phyloP scores from a whole-genome alignment of 1,284 basidiomycete genomes.

The Trametes pubescens region DNA sequence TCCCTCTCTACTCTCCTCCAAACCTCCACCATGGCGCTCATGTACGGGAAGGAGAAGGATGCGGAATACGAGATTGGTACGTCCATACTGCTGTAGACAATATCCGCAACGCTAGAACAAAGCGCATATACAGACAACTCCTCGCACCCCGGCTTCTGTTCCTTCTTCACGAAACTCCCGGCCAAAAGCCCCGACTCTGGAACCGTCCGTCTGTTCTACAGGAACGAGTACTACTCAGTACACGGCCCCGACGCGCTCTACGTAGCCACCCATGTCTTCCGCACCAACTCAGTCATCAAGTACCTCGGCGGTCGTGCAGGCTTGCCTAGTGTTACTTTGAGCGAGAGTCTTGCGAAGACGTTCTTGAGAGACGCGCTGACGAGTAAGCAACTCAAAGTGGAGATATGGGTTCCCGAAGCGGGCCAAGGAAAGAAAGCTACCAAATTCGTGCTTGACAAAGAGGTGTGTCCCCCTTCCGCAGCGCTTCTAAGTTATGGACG shows the following conservation, averaged over 20 bases:
- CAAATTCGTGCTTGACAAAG: constrained; percentile 82
- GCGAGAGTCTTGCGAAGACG: constrained; percentile 82
- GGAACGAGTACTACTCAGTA: constrained; percentile 87
- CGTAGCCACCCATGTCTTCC: constrained; percentile 87
- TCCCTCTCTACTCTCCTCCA: neutral
- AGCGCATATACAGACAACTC: constrained; percentile 44
- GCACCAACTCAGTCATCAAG: constrained; percentile 87
- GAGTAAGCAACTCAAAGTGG: constrained; percentile 89
- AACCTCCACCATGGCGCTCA: constrained; percentile 54
- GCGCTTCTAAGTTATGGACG: neutral
- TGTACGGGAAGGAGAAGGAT: constrained; percentile 79
- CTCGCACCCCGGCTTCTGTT: constrained; percentile 74
- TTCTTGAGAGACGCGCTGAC: constrained; percentile 94
- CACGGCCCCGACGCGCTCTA: constrained; percentile 92
- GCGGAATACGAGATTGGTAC: constrained; percentile 49
- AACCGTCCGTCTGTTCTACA: constrained; percentile 86
- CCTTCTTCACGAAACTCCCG: constrained; percentile 76
- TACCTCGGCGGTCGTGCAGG: constrained; percentile 75
- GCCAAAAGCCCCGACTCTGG: constrained; percentile 72
- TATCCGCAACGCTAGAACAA: neutral
- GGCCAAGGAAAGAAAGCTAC: constrained; percentile 78
- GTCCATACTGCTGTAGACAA: neutral
- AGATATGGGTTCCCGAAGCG: constrained; percentile 86
- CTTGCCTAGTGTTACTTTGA: constrained; percentile 84
- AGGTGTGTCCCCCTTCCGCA: constrained; percentile 55